A percentile compares a stretch with the other conserved stretches of the same genome.
These are phyloP conservation scores for Globisporangium takayamanum DNA, from an alignment of 352 stramenopile species.

Conservation along the genomic window DNA sequence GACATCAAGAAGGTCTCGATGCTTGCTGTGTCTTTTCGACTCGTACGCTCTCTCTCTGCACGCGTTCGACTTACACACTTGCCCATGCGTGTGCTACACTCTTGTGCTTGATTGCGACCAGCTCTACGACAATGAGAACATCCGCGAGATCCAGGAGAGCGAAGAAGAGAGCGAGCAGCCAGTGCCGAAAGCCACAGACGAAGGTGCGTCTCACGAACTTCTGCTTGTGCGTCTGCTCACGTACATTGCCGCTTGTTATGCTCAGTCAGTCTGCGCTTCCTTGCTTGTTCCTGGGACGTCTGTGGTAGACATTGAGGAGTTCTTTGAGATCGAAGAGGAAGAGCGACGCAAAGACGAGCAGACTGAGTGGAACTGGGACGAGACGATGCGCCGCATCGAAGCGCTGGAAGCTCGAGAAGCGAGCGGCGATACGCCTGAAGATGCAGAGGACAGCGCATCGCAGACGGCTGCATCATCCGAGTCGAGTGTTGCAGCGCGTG, in stretches of 20 bases:
- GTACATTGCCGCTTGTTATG: neutral
- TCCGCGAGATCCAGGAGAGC: slow-evolving; percentile 80
- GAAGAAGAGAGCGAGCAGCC: slow-evolving; percentile 65
- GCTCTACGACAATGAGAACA: slow-evolving; percentile 82
- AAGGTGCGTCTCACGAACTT: slow-evolving; percentile 26
- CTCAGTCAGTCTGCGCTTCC: neutral
- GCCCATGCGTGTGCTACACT: neutral
- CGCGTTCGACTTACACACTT: neutral
- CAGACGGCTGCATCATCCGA: neutral
- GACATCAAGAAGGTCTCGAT: slow-evolving; percentile 59
- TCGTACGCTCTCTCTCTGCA: neutral
- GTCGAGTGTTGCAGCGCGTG: slow-evolving; percentile 8
- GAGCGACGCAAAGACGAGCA: slow-evolving; percentile 47
- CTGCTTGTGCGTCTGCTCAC: too few relatives aligned
- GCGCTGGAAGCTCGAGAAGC: slow-evolving; percentile 69
- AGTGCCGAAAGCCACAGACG: slow-evolving; percentile 41
- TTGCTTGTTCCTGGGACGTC: neutral
- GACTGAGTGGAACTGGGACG: slow-evolving; percentile 72
- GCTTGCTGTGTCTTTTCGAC: neutral
- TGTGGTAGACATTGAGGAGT: slow-evolving; percentile 59
- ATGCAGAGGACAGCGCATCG: slow-evolving; percentile 22
- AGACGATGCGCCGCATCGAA: slow-evolving; percentile 84
- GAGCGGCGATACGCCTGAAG: slow-evolving; percentile 21
- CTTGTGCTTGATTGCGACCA: slow-evolving; percentile 5
- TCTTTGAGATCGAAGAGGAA: slow-evolving; percentile 83